Evolutionary conservation across 2,329 filamentous ascomycete genomes (phyloP), one percentile per base, ranked within the genome.

Genomic region (Pseudocercospora crystallina): DNA sequence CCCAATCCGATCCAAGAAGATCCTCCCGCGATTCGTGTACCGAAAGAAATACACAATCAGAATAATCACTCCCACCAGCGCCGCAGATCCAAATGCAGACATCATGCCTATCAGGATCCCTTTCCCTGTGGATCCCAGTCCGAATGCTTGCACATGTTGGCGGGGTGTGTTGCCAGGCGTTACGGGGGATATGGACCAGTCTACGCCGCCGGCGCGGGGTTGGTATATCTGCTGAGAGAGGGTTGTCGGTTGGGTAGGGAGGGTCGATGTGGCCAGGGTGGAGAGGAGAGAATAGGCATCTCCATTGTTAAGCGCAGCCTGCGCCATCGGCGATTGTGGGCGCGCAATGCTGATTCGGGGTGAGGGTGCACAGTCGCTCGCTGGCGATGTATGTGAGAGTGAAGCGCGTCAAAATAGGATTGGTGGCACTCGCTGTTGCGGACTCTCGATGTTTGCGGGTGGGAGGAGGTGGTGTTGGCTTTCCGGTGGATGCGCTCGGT

Each of bases 91-190:
- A 72, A 97, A 92, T 11, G 92, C 95, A 34, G 91, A 96, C 56
- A 96, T 80, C 67, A 99, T 84, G 61, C 92, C 94, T 69, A 99
- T 97, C 71, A 97, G 80, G 65, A 97, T 89, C 70, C 92, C 92
- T 68, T 83, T 84, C 52, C 82, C 83, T 8, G 65, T 68, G 20
- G 63, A 66, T 35, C 61, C 63, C 20, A 68, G 59, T n/a, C 56
- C 59, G 13, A 54, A 36, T 11, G 47, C 42, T 14, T 17, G 47
- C 13, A 49, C 43, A 30, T 43, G 26, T 31, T 49, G 46, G n/a
- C 44, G 53, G 15, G 42, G 30, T 3, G 3, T 26, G 20, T 26
- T 26, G 20, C 20, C 34, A 43, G 17, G 43, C 33, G 20, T 4
- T 26, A 26, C 7, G 20, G 20, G 20, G 20, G 20, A 26, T 26